Evolutionary conservation across 1,139 yeast genomes (phyloP).

Genomic region (Kluyveromyces sp.): DNA sequence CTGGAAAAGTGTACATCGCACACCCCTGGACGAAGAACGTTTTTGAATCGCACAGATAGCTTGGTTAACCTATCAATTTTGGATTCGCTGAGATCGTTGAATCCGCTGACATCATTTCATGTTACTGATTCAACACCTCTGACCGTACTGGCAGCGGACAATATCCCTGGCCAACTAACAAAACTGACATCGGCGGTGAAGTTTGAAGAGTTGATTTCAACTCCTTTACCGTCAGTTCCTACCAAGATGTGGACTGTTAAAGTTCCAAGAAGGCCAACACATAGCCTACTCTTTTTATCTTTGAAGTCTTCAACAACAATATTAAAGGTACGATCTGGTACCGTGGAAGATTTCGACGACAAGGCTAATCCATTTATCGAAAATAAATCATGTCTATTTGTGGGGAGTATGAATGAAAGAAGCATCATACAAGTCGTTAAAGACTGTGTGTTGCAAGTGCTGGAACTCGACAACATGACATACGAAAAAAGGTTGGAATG

Average conservation of each 20-base stretch:
- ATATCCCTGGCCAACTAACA: conserved; percentile 20
- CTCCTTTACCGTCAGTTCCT: conserved; percentile 25
- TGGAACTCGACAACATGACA: conserved; percentile 27
- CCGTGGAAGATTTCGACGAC: conserved; percentile 65
- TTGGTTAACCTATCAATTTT: conserved; percentile 55
- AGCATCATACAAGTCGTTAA: conserved; percentile 69
- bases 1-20: conserved; percentile 31
- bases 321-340: conserved; percentile 34
- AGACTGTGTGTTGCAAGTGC: conserved; percentile 65
- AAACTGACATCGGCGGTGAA: conserved; percentile 20
- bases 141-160: conserved; percentile 18
- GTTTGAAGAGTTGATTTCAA: conserved; percentile 21
- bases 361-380: conserved; percentile 48
- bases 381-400: conserved; percentile 54
- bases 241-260: conserved; percentile 30
- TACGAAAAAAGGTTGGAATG: conserved; percentile 46
- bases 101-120: conserved; percentile 51
- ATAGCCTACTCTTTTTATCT: conserved; percentile 37
- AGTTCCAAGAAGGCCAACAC: conserved; percentile 38
- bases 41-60: conserved; percentile 33
- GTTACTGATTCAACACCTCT: conserved; percentile 28
- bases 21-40: conserved; percentile 27
- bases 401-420: conserved; percentile 58
- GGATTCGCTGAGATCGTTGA: conserved; percentile 45
- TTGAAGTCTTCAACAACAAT: conserved; percentile 23